phyloP scores from a whole-genome alignment of 306 rosid genomes.

The Quercus mongolica region DNA sequence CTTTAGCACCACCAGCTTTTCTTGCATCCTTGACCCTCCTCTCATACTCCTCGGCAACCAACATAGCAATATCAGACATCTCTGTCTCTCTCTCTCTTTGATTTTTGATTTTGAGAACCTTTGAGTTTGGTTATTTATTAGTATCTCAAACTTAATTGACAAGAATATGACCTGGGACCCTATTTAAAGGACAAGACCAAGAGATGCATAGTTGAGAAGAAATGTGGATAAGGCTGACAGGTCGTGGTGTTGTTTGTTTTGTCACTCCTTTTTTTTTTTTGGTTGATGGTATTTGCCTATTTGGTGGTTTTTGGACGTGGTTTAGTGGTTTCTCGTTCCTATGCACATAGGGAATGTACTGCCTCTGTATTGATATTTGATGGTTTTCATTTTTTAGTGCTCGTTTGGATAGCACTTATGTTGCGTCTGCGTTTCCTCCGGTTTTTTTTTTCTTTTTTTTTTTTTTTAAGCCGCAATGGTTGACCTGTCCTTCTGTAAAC shows the following conservation, averaged over 20 bases:
- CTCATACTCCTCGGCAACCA: slow-evolving; percentile 85
- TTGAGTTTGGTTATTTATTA: background rate
- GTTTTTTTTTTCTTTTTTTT: too few relatives aligned
- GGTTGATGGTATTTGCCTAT: background rate
- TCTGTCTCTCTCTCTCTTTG: background rate
- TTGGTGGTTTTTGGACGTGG: slow-evolving; percentile 2
- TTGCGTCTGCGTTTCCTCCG: too few relatives aligned
- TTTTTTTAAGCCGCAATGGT: too few relatives aligned
- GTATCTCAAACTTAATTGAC: background rate
- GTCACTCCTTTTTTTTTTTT: background rate
- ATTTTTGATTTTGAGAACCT: background rate
- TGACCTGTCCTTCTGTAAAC: too few relatives aligned
- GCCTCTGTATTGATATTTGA: too few relatives aligned
- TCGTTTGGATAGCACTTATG: too few relatives aligned
- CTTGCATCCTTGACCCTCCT: slow-evolving; percentile 48
- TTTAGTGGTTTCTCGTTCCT: background rate
- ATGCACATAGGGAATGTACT: too few relatives aligned
- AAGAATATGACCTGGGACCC: background rate
- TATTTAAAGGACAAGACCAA: slow-evolving; percentile 2
- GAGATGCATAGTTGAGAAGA: background rate
- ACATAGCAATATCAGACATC: slow-evolving; percentile 85
- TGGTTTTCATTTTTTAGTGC: too few relatives aligned
- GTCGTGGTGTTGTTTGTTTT: background rate
- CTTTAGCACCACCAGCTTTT: background rate
- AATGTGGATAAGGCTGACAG: slow-evolving; percentile 27